phyloP scores from a whole-genome alignment of 495 filamentous ascomycete genomes.

The Talaromyces trachyspermus region DNA sequence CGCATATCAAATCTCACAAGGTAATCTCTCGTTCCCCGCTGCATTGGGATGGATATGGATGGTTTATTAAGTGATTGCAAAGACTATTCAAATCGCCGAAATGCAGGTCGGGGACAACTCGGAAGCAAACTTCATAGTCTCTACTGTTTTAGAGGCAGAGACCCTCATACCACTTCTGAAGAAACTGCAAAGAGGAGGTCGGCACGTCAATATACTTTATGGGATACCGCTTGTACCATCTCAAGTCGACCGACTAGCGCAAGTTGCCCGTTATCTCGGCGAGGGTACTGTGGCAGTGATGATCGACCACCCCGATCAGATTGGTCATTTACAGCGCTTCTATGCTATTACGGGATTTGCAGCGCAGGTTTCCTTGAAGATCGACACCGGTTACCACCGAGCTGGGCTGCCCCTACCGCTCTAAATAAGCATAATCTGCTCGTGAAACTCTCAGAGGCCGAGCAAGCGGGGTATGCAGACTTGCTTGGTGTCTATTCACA shows the following conservation, averaged over 20 bases:
- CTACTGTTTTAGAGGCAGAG: conserved; percentile 72
- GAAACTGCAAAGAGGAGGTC: conserved; percentile 44
- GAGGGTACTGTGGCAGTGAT: conserved; percentile 53
- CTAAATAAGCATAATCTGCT: conserved; percentile 45
- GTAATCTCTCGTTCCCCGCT: conserved; percentile 25
- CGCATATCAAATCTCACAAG: conserved; percentile 87
- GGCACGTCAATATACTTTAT: conserved; percentile 63
- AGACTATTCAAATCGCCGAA: conserved; percentile 67
- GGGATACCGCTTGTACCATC: conserved; percentile 66
- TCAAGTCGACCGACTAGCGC: conserved; percentile 47
- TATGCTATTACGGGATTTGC: conserved; percentile 28
- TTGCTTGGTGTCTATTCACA: conserved; percentile 73
- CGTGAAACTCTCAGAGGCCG: conserved; percentile 34
- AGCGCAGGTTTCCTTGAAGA: conserved; percentile 61
- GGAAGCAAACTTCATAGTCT: conserved; percentile 63
- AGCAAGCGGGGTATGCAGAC: conserved; percentile 24
- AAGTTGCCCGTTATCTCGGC: conserved; percentile 42
- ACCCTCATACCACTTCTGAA: conserved; percentile 53
- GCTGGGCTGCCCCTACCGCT: conserved; percentile 58
- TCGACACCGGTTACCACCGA: conserved; percentile 71
- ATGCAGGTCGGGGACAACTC: conserved; percentile 59
- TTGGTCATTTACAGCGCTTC: conserved; percentile 38
- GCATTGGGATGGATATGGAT: not conserved
- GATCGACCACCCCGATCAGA: conserved; percentile 63
- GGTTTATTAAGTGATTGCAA: not conserved